phyloP scores from a whole-genome alignment of 495 filamentous ascomycete species.

The Penicillium daleae region DNA sequence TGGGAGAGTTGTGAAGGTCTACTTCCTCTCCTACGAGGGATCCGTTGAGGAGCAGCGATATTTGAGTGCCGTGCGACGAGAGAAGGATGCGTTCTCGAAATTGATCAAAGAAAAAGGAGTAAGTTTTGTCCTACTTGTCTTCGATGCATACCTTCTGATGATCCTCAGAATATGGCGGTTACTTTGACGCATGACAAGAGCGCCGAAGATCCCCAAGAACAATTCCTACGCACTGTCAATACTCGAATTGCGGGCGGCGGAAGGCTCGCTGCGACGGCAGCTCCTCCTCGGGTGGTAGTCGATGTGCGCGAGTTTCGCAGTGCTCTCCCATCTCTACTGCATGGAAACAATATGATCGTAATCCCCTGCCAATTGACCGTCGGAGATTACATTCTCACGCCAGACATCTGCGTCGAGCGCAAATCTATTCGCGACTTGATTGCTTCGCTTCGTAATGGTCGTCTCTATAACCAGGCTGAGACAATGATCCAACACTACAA shows the following conservation, averaged over 20 bases:
- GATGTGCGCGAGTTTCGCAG: slow-evolving; percentile 96
- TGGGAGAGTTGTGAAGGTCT: slow-evolving; percentile 85
- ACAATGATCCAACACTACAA: slow-evolving; percentile 94
- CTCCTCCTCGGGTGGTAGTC: slow-evolving; percentile 91
- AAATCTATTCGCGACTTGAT: slow-evolving; percentile 93
- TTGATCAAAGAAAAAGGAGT: slow-evolving; percentile 89
- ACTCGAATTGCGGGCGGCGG: slow-evolving; percentile 96
- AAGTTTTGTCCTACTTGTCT: slow-evolving; percentile 13
- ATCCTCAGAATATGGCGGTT: slow-evolving; percentile 73
- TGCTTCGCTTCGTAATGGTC: slow-evolving; percentile 85
- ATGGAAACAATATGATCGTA: slow-evolving; percentile 81
- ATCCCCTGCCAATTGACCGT: slow-evolving; percentile 96
- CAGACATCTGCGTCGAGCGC: slow-evolving; percentile 88
- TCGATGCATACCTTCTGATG: neutral
- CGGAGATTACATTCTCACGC: slow-evolving; percentile 92
- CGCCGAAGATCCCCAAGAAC: slow-evolving; percentile 84
- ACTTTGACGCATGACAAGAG: slow-evolving; percentile 76
- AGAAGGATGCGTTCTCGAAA: slow-evolving; percentile 94
- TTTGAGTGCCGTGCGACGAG: slow-evolving; percentile 80
- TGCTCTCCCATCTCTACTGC: slow-evolving; percentile 85
- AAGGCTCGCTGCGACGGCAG: slow-evolving; percentile 80
- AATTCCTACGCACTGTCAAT: slow-evolving; percentile 93
- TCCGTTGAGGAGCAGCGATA: slow-evolving; percentile 98
- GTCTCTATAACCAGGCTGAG: slow-evolving; percentile 90
- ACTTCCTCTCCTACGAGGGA: slow-evolving; percentile 93